Evolutionary conservation across 2,329 filamentous ascomycete species (phyloP), one percentile per base, ranked within the genome.

Genomic region (Bimuria novae-zelandiae): DNA sequence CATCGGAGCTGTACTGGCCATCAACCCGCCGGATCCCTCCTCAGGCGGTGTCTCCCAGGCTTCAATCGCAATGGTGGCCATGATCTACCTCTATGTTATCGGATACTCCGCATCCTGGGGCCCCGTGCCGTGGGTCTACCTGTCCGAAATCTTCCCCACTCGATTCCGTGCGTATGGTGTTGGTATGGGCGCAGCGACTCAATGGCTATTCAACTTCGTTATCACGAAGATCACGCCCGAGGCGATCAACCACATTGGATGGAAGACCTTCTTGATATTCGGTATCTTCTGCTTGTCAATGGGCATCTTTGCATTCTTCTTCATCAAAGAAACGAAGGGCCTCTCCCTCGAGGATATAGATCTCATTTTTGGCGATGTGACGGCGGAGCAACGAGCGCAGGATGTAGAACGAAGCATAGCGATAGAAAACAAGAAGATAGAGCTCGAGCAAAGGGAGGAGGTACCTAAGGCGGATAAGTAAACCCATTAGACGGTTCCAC

Each of bases 71-170:
- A 81, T 86, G 0, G 86, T 82, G 11, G 76, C 64, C 52, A 86
- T 89, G 82, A 84, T 88, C 14, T 90, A 87, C 86, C 78, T 90
- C 0, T 90, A 88, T 60, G 84, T 89, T 22, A 77, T 89, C 19
- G 82, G 88, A 70, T 91, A 90, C 65, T 88, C 85, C 17, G 89
- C 89, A 65, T 84, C 81, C 0, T 91, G 87, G 88, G 86, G 87
- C 0, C 87, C 87, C 2, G 86, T 84, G 61, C 81, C 84, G 0
- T 90, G 88, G 88, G 88, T 89, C 50, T 80, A 90, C 16, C 40
- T 51, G 2, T 3, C 7, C 7, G 88, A 90, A 72, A 84, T 90
- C 29, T 91, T 76, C 58, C 74, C 74, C 3, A 71, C 70, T 0
- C 68, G 73, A 3, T 2, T 76, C 11, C 70, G 75, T 12, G 72